Evolutionary conservation across 768 basidiomycete genomes (phyloP).

Genomic region (Xerocomellus chrysenteron): DNA sequence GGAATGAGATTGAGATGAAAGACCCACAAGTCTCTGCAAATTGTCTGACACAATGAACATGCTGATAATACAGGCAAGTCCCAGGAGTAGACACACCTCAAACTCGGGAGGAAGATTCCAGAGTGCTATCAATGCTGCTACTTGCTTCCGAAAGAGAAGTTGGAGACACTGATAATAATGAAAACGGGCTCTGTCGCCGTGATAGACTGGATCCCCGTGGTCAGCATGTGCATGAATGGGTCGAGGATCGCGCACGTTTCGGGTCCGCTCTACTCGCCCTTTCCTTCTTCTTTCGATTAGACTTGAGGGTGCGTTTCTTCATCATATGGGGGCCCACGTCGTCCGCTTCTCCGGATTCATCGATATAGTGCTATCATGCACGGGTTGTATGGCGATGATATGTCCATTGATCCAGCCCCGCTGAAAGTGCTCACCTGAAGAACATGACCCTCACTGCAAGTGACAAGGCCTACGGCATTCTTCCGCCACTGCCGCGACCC

Average conservation of each 20-base stretch:
- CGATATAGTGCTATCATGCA: slow-evolving; percentile 67
- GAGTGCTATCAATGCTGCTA: slow-evolving; percentile 51
- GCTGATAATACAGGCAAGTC: neutral
- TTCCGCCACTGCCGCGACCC: slow-evolving; percentile 88
- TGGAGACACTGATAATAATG: slow-evolving; percentile 86
- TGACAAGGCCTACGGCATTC: slow-evolving; percentile 76
- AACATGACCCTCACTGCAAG: slow-evolving; percentile 90
- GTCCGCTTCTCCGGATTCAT: slow-evolving; percentile 72
- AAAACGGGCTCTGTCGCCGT: slow-evolving; percentile 74
- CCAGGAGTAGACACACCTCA: slow-evolving; percentile 51
- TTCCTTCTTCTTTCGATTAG: slow-evolving; percentile 50
- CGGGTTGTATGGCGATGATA: neutral
- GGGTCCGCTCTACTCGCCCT: slow-evolving; percentile 54
- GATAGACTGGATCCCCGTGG: slow-evolving; percentile 60
- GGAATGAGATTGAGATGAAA: slow-evolving; percentile 65
- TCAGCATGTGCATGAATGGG: neutral
- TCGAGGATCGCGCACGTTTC: slow-evolving; percentile 43
- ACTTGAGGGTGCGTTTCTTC: slow-evolving; percentile 66
- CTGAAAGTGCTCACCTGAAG: slow-evolving; percentile 60
- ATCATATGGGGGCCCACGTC: slow-evolving; percentile 61
- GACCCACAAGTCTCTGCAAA: slow-evolving; percentile 83
- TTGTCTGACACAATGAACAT: slow-evolving; percentile 42
- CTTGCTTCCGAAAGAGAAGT: slow-evolving; percentile 74
- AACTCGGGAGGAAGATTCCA: slow-evolving; percentile 82
- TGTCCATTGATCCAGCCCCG: neutral